Percentiles rank a stretch among this genome's conserved stretches.
Evolutionary conservation across 208 protist species (phyloP).

Genomic region (Trypanosoma avium): DNA sequence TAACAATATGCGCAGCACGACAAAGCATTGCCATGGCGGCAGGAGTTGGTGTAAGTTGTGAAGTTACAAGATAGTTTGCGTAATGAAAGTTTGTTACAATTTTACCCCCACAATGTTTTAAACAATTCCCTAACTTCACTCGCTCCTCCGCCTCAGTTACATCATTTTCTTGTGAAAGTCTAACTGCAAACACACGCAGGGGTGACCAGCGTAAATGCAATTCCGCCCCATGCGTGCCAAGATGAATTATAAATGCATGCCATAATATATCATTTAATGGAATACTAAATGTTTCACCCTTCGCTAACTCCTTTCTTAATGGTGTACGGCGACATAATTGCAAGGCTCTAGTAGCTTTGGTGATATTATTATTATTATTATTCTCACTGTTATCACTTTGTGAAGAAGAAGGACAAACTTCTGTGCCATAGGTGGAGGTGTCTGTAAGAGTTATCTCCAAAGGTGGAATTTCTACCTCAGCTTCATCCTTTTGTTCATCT

Average conservation of each 20-base stretch:
- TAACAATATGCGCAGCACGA: slow-evolving; percentile 54
- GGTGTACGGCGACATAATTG: not conserved
- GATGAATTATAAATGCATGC: slow-evolving; percentile 37
- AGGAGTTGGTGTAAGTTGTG: slow-evolving; percentile 45
- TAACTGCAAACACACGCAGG: slow-evolving; percentile 51
- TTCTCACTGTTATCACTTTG: not conserved
- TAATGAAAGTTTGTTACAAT: slow-evolving; percentile 18
- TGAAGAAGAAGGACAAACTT: slow-evolving; percentile 25
- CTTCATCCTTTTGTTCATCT: not conserved
- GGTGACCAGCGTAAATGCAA: slow-evolving; percentile 56
- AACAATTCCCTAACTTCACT: slow-evolving; percentile 42
- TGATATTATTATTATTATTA: not conserved
- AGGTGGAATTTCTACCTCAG: slow-evolving; percentile 1
- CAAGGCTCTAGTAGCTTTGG: not conserved
- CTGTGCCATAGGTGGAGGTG: slow-evolving; percentile 72
- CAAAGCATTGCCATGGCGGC: slow-evolving; percentile 63
- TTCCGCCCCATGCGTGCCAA: slow-evolving; percentile 42
- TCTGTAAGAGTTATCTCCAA: slow-evolving; percentile 60
- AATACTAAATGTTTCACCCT: slow-evolving; percentile 8
- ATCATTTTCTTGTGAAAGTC: not conserved
- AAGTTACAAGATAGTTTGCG: slow-evolving; percentile 35
- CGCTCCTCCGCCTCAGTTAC: slow-evolving; percentile 22
- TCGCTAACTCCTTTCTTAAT: not conserved
- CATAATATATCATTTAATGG: slow-evolving; percentile 1
- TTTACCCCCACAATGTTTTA: slow-evolving; percentile 53